Conservation (phyloP, 2,329 filamentous ascomycete species). For the Lecanicillium sp. region DNA sequence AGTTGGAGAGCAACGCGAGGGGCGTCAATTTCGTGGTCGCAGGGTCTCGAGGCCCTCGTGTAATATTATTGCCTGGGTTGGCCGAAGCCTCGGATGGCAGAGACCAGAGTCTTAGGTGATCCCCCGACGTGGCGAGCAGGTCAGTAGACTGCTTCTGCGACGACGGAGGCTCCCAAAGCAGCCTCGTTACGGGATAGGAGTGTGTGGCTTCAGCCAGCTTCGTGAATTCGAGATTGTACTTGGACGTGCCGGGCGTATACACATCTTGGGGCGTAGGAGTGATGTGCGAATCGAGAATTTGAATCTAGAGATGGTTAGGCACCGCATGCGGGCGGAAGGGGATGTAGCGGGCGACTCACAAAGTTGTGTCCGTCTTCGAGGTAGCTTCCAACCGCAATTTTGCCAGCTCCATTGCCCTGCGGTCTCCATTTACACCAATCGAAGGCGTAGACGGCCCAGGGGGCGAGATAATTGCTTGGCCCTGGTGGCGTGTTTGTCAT, state of each 20-base stretch:
- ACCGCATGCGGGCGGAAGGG: background rate
- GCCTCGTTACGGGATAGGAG: conserved; percentile 91
- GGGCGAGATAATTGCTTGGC: conserved; percentile 88
- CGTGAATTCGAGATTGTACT: conserved; percentile 78
- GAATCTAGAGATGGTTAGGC: conserved; percentile 55
- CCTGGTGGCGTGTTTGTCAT: conserved; percentile 55
- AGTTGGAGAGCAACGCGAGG: conserved; percentile 88
- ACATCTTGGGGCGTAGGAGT: conserved; percentile 61
- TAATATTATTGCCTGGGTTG: conserved; percentile 56
- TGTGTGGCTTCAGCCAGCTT: conserved; percentile 95
- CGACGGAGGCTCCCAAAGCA: conserved; percentile 93
- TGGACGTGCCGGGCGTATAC: conserved; percentile 61
- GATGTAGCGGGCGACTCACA: conserved; percentile 41
- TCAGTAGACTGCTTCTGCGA: conserved; percentile 94
- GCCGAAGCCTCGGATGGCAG: conserved; percentile 61
- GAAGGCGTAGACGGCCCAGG: conserved; percentile 93
- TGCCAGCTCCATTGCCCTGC: conserved; percentile 72
- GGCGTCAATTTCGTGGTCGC: conserved; percentile 77
- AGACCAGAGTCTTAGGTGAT: conserved; percentile 91
- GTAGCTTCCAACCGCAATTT: conserved; percentile 92
- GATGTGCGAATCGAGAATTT: conserved; percentile 89
- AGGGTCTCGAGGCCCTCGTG: conserved; percentile 50
- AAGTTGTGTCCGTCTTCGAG: conserved; percentile 98
- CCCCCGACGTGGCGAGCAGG: conserved; percentile 86
- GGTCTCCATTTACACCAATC: conserved; percentile 99